Evolutionary conservation across 2,329 filamentous ascomycete species (phyloP), one percentile per base, ranked within the genome.

Genomic region (Cladosporium sp.): DNA sequence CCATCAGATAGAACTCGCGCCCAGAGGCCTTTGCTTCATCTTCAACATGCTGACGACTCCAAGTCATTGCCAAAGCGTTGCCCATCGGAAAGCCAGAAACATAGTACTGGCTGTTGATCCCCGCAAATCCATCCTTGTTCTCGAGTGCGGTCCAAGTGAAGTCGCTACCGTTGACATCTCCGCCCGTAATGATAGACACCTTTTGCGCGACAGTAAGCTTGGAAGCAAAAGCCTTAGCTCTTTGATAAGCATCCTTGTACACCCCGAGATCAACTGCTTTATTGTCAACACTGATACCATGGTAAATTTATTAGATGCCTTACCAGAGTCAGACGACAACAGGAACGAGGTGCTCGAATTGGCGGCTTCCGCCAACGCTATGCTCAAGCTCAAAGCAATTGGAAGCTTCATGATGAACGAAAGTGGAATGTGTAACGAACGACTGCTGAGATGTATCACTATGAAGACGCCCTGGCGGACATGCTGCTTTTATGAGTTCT

Each of bases 11-110:
- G 58, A 66, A 65, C 34, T 67, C 65, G 12, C 51, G 52, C 4
- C 65, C 65, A 39, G 51, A 12, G 9, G 65, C 65, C 22, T 60
- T 62, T 5, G 60, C 61, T 47, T 66, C 60, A 5, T 59, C 59
- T 34, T 66, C 54, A 30, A 60, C 55, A 38, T 65, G 60, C 22
- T 62, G 59, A 11, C 59, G 56, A 39, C 64, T 59, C 65, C 65
- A 67, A 7, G 65, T 66, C 65, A 67, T 67, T 14, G 64, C 63
- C n/a, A 67, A 42, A 19, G 65, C 65, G 11, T 60, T 60, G 42
- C 59, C 63, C 58, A 66, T 63, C 4, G 61, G 60, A 39, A 67
- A 67, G 0, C 62, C 60, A 14, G 65, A 67, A 40, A 67, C 64
- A 30, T 59, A 67, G 47, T 66, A 65, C 39, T 66, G 63, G 37